phyloP scores from a whole-genome alignment of 2,329 filamentous ascomycete genomes.

The Fusarium ramigenum region DNA sequence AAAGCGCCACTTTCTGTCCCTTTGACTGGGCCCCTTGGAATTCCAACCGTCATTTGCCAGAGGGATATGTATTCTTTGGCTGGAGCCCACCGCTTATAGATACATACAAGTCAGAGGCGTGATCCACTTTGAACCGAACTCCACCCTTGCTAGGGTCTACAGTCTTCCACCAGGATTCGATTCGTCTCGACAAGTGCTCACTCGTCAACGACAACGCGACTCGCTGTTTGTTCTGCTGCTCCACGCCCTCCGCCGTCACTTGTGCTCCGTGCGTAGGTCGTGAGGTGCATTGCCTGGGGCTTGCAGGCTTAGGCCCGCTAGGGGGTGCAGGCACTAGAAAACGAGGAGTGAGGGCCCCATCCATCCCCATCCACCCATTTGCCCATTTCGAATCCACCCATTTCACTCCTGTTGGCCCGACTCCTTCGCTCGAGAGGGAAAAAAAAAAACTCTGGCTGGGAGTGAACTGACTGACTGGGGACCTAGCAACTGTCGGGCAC shows the following conservation, averaged over 20 bases:
- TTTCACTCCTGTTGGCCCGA: slow-evolving; percentile 13
- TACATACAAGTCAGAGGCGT: background rate
- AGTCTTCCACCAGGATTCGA: slow-evolving; percentile 7
- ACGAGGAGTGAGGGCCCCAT: slow-evolving; percentile 5
- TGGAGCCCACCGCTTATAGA: background rate
- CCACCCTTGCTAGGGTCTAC: background rate
- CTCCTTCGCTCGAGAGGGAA: background rate
- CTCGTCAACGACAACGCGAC: slow-evolving; percentile 18
- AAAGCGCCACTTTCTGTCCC: slow-evolving; percentile 18
- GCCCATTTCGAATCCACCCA: slow-evolving; percentile 12
- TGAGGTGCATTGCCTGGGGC: slow-evolving; percentile 34
- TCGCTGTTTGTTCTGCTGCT: slow-evolving; percentile 18
- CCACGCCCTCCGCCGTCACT: slow-evolving; percentile 38
- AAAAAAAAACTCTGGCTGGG: slow-evolving; percentile 10
- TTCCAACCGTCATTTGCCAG: slow-evolving; percentile 25
- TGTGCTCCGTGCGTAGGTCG: slow-evolving; percentile 26
- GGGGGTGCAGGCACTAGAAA: slow-evolving; percentile 6
- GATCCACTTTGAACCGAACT: background rate
- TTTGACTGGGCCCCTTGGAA: slow-evolving; percentile 1
- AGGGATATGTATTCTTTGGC: slow-evolving; percentile 11
- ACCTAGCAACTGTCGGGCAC: slow-evolving; percentile 29
- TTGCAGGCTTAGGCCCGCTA: background rate
- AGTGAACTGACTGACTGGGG: slow-evolving; percentile 5
- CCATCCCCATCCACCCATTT: slow-evolving; percentile 1
- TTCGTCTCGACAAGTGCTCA: slow-evolving; percentile 8